phyloP scores from a whole-genome alignment of 2,329 filamentous ascomycete genomes.

The Xylaria sp. region DNA sequence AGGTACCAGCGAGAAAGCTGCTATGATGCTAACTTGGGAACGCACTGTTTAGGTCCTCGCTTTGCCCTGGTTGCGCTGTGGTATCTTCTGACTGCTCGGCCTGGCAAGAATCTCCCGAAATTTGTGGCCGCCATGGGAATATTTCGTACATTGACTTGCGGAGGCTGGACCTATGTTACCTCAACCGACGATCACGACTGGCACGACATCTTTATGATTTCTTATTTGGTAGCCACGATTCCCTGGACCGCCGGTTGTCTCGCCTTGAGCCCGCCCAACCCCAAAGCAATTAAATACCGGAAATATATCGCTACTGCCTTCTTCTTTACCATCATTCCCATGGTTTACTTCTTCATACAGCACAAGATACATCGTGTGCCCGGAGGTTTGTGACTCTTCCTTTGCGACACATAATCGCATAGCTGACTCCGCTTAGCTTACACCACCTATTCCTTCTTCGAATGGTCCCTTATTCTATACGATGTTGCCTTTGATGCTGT shows the following conservation, averaged over 20 bases:
- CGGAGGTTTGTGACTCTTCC: conserved; percentile 74
- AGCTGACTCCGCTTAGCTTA: conserved; percentile 73
- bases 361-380: conserved; percentile 96
- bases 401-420: not conserved
- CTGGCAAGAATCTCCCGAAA: conserved; percentile 80
- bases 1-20: not conserved
- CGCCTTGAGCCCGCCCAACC: conserved; percentile 85
- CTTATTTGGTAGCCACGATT: conserved; percentile 91
- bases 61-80: conserved; percentile 91
- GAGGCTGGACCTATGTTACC: conserved; percentile 98
- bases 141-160: conserved; percentile 91
- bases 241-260: conserved; percentile 96
- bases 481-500: conserved; percentile 97
- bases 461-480: conserved; percentile 94
- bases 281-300: conserved; percentile 84
- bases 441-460: conserved; percentile 97
- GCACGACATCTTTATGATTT: conserved; percentile 99
- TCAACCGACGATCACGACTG: conserved; percentile 98
- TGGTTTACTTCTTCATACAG: conserved; percentile 98
- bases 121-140: conserved; percentile 83
- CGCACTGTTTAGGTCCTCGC: conserved; percentile 72
- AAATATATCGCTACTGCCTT: conserved; percentile 86
- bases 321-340: conserved; percentile 88
- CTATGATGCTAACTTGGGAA: conserved; percentile 33
- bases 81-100: conserved; percentile 86